phyloP scores from a whole-genome alignment of 306 rosid species.

The Castanospermum australe region DNA sequence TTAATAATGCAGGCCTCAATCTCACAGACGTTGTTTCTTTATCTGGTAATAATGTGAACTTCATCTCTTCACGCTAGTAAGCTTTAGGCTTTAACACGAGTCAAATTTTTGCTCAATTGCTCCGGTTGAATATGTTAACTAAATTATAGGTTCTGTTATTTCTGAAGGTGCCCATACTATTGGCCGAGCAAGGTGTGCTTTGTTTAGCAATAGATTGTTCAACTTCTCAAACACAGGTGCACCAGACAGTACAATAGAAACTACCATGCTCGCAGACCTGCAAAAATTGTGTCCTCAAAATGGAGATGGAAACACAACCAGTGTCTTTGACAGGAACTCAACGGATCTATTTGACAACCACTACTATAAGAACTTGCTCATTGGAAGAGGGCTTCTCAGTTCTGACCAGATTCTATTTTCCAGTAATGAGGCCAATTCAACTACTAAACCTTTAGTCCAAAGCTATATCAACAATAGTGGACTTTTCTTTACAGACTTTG shows the following conservation, averaged over 20 bases:
- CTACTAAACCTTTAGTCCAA: slow-evolving; percentile 56
- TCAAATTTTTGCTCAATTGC: neutral
- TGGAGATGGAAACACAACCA: slow-evolving; percentile 60
- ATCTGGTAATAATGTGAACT: slow-evolving; percentile 51
- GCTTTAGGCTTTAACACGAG: neutral
- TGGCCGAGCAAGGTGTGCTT: slow-evolving; percentile 66
- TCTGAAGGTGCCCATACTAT: slow-evolving; percentile 80
- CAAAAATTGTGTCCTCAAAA: slow-evolving; percentile 64
- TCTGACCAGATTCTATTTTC: slow-evolving; percentile 78
- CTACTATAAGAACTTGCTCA: slow-evolving; percentile 66
- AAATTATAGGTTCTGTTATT: neutral
- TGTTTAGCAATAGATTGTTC: slow-evolving; percentile 71
- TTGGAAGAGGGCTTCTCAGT: slow-evolving; percentile 61
- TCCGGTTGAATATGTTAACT: neutral
- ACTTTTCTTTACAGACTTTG: slow-evolving; percentile 63
- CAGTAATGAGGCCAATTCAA: slow-evolving; percentile 39
- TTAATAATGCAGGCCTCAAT: slow-evolving; percentile 53
- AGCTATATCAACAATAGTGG: slow-evolving; percentile 40
- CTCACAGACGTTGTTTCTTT: slow-evolving; percentile 62
- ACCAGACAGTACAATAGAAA: slow-evolving; percentile 62
- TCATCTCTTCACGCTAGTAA: neutral
- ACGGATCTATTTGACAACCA: slow-evolving; percentile 80
- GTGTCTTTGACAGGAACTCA: slow-evolving; percentile 67
- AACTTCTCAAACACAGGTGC: slow-evolving; percentile 63
- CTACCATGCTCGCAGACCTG: slow-evolving; percentile 48